These are phyloP conservation scores for Melastoma candidum DNA, from an alignment of 441 rosid species.

Conservation along the genomic window DNA sequence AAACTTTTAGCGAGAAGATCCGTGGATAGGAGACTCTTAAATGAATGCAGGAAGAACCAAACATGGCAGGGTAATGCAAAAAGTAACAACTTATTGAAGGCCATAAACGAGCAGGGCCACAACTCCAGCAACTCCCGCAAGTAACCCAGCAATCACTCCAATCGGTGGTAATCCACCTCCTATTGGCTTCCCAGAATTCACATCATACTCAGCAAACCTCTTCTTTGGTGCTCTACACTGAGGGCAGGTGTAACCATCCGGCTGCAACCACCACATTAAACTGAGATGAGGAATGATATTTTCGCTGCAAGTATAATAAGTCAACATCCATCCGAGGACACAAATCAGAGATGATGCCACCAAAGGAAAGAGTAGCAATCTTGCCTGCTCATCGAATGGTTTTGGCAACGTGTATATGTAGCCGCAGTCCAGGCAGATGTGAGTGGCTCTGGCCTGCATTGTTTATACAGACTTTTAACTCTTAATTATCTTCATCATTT, in stretches of 20 bases:
- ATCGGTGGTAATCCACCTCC: slow-evolving; percentile 93
- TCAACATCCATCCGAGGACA: not conserved
- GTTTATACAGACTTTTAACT: slow-evolving; percentile 1
- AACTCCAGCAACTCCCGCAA: slow-evolving; percentile 71
- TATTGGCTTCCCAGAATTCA: slow-evolving; percentile 68
- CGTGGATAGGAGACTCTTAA: too few species aligned
- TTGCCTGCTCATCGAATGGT: slow-evolving; percentile 81
- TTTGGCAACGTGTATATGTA: slow-evolving; percentile 66
- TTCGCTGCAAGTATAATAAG: not conserved
- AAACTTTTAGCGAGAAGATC: too few species aligned
- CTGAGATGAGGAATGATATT: not conserved
- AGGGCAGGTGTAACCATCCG: slow-evolving; percentile 73
- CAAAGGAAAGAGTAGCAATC: slow-evolving; percentile 3
- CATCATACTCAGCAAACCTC: slow-evolving; percentile 76
- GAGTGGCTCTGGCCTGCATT: slow-evolving; percentile 76
- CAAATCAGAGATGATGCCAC: not conserved
- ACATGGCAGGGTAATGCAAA: not conserved
- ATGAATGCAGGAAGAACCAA: too few species aligned
- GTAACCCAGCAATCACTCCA: slow-evolving; percentile 69
- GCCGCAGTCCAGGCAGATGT: slow-evolving; percentile 93
- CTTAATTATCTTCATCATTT: not conserved
- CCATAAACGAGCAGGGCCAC: slow-evolving; percentile 88
- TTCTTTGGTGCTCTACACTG: slow-evolving; percentile 87
- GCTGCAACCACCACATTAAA: slow-evolving; percentile 26
- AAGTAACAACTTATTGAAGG: slow-evolving; percentile 42